phyloP scores from a whole-genome alignment of 2,329 filamentous ascomycete species.

The Aaosphaeria arxii region DNA sequence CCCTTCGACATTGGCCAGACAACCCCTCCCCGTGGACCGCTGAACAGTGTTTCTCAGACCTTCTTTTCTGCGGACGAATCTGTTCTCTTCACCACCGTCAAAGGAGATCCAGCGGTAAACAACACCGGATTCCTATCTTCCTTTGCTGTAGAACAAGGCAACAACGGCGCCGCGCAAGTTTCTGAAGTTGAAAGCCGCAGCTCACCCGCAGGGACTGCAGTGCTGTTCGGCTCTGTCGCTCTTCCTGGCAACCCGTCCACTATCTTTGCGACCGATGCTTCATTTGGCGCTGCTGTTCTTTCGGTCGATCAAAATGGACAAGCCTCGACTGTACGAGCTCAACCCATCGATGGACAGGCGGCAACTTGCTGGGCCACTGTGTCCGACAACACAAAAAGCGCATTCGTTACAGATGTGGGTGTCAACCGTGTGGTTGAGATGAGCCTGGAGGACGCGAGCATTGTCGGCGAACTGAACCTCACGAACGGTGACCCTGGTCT shows the following conservation, averaged over 20 bases:
- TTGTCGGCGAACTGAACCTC: constrained; percentile 44
- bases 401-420: constrained; percentile 58
- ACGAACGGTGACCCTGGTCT: constrained; percentile 47
- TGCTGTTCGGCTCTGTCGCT: constrained; percentile 53
- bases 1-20: constrained; percentile 52
- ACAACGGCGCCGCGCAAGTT: constrained; percentile 2
- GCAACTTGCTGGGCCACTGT: constrained; percentile 60
- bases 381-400: constrained; percentile 47
- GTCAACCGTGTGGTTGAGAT: constrained; percentile 57
- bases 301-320: constrained; percentile 35
- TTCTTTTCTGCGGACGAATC: constrained; percentile 58
- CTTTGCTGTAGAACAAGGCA: constrained; percentile 45
- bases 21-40: constrained; percentile 57
- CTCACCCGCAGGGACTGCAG: constrained; percentile 55
- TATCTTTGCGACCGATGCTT: constrained; percentile 57
- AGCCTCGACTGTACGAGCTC: constrained; percentile 34
- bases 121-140: constrained; percentile 57
- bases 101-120: constrained; percentile 55
- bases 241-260: constrained; percentile 41
- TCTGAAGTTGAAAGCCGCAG: constrained; percentile 25
- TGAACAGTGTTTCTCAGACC: constrained; percentile 59
- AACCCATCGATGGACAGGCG: constrained; percentile 49
- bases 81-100: constrained; percentile 56
- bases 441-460: constrained; percentile 46
- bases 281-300: constrained; percentile 55